Conservation (phyloP, 1,284 basidiomycete genomes). For the Austroboletus novae-zelandiae region DNA sequence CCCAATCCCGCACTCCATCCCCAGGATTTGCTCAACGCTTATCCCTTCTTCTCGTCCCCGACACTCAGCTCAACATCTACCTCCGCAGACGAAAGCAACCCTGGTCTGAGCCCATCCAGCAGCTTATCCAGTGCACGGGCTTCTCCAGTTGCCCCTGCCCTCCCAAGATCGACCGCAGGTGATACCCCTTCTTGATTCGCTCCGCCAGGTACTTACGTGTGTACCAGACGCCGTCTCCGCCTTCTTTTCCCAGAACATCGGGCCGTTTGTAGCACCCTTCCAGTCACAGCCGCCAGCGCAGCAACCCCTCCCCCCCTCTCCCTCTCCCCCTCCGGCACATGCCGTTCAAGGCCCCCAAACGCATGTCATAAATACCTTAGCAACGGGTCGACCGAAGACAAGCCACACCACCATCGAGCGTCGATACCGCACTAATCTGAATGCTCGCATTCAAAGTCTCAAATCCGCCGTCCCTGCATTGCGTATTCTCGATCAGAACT, state of each 20-base stretch:
- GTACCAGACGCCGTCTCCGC: slow-evolving; percentile 17
- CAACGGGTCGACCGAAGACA: slow-evolving; percentile 65
- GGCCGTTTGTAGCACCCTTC: slow-evolving; percentile 31
- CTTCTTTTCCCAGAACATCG: slow-evolving; percentile 22
- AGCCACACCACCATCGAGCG: slow-evolving; percentile 92
- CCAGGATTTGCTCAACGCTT: slow-evolving; percentile 32
- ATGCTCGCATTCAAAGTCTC: slow-evolving; percentile 82
- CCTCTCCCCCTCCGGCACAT: slow-evolving; percentile 35
- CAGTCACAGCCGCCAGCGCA: slow-evolving; percentile 18
- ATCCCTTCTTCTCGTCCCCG: slow-evolving; percentile 42
- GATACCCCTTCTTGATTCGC: not conserved
- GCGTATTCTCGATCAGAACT: slow-evolving; percentile 62
- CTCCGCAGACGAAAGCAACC: slow-evolving; percentile 26
- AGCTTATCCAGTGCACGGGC: slow-evolving; percentile 16
- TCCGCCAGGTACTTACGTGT: not conserved
- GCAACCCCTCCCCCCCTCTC: slow-evolving; percentile 33
- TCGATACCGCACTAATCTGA: slow-evolving; percentile 86
- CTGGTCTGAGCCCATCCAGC: slow-evolving; percentile 22
- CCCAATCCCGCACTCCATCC: slow-evolving; percentile 23
- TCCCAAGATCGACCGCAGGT: slow-evolving; percentile 15
- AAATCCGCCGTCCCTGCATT: slow-evolving; percentile 82
- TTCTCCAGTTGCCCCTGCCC: slow-evolving; percentile 15
- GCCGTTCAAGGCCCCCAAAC: slow-evolving; percentile 21
- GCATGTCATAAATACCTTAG: slow-evolving; percentile 25
- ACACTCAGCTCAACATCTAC: slow-evolving; percentile 30